Evolutionary conservation across 495 filamentous ascomycete species (phyloP), one percentile per base, ranked within the genome.

Genomic region (Peziza echinospora): DNA sequence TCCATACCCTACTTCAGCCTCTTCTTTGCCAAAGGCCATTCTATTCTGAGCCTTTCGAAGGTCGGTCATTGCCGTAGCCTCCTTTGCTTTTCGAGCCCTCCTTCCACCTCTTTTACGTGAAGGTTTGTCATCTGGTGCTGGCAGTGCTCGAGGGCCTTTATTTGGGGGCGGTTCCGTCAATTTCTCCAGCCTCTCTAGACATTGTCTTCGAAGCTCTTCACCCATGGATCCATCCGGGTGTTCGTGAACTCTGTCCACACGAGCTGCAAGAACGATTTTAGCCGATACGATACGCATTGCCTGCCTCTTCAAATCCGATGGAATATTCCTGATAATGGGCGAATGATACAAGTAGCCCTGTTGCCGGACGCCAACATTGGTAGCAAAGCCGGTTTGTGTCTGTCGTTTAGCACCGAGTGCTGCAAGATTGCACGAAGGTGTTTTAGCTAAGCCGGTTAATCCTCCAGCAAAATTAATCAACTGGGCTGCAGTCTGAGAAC

Each of bases 61-160:
- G 47, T 97, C 89, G 2, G 89, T 97, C 85, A 94, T 92, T 49
- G 89, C 87, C 5, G 80, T 80, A 7, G 86, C 85, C 65, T 94
- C 91, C 69, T 97, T 97, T 49, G 86, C 89, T 61, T 93, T 93
- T 30, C 89, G 73, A 4, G 86, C 89, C 50, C 86, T 71, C 23
- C 91, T 70, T 42, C 89, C 89, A 61, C 89, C 89, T 52, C 89
- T 82, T 64, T 97, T 97, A 17, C 85, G 68, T 13, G 83, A 76
- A 11, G 82, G 89, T 63, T 96, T 97, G 60, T 97, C 89, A 60
- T 96, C 89, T 0, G 89, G 89, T 2, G 84, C 84, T 8, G 89
- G 89, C 7, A 97, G 72, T 0, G 89, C 89, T 51, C 84, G 79
- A 8, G 76, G 69, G 4, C 84, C 84, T 57, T 86, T 83, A 63